Evolutionary conservation across 768 basidiomycete genomes (phyloP), one percentile per base, ranked within the genome.

Genomic region (Boletus rex-veris): DNA sequence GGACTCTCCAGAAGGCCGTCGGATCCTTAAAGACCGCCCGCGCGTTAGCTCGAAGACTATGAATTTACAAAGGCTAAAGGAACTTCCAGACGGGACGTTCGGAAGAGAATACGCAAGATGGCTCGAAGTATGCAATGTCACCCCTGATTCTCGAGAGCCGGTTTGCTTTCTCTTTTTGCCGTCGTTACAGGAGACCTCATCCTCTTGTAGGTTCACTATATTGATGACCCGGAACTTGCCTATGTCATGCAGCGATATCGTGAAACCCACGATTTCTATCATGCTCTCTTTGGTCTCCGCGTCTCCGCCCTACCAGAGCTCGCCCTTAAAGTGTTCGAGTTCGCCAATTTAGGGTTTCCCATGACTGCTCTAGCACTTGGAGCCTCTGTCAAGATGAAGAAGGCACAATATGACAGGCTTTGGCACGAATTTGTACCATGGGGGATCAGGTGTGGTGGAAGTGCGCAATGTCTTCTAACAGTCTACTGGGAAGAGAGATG

Each of bases 211-310:
- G 95, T 97, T 7, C 90, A 87, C 59, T 98, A 98, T 65, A 87
- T 98, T 52, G 83, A 89, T 65, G 92, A 98, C 64, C 93, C 94
- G 3, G 95, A 97, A 64, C 81, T 97, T 11, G 97, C 97, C 24
- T 98, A 97, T 70, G 90, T 98, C 51, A 92, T 99, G 89, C 92
- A 95, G 61, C 87, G 96, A 47, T 99, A 98, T 70, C 87, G 96
- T 24, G 95, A 99, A 74, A 96, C 90, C 58, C 97, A 99, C 72
- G 96, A 99, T 73, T 88, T 98, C 61, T 97, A 98, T 67, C 97
- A 99, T 66, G 91, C 90, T 64, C 80, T 98, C 55, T 85, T 85
- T 74, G 84, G 84, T 61, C 79, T 98, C 9, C 94, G 93, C 0
- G 92, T 98, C 53, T 86, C 86, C 56, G 88, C 96, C 64, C 83